Percentiles rank a stretch among this genome's conserved stretches.
Conservation (phyloP, 305 asterid species). For the Fraxinus velutina region DNA sequence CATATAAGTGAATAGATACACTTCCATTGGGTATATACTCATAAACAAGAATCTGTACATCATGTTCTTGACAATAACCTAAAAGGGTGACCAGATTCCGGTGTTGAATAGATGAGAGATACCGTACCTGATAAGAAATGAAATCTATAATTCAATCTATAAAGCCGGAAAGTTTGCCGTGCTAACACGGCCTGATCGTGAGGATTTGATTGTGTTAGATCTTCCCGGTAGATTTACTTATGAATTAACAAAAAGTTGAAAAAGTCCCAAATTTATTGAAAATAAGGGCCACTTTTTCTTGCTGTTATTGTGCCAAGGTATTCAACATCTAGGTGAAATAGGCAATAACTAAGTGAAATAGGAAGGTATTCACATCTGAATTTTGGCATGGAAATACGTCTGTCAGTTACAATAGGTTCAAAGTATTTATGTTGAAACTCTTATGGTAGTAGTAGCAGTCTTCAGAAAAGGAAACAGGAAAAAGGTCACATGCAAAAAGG, state of each 20-base stretch:
- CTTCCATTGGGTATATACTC: conserved; percentile 78
- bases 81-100: conserved; percentile 76
- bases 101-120: conserved; percentile 80
- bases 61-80: conserved; percentile 90
- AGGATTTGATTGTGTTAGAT: not conserved
- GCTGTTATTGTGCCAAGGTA: not conserved
- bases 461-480: not conserved
- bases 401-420: not conserved
- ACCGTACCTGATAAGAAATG: conserved; percentile 64
- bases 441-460: not conserved
- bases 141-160: conserved; percentile 26
- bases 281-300: not conserved
- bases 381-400: not conserved
- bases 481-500: not conserved
- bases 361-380: not conserved
- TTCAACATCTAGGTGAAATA: not conserved
- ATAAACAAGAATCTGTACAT: conserved; percentile 78
- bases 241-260: not conserved
- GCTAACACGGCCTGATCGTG: not conserved
- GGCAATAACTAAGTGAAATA: not conserved
- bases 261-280: not conserved
- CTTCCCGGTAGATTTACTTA: not conserved
- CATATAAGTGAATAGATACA: conserved; percentile 81
- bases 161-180: not conserved
- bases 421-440: not conserved